Evolutionary conservation across 768 basidiomycete genomes (phyloP).

Genomic region (Tulasnella sp.): DNA sequence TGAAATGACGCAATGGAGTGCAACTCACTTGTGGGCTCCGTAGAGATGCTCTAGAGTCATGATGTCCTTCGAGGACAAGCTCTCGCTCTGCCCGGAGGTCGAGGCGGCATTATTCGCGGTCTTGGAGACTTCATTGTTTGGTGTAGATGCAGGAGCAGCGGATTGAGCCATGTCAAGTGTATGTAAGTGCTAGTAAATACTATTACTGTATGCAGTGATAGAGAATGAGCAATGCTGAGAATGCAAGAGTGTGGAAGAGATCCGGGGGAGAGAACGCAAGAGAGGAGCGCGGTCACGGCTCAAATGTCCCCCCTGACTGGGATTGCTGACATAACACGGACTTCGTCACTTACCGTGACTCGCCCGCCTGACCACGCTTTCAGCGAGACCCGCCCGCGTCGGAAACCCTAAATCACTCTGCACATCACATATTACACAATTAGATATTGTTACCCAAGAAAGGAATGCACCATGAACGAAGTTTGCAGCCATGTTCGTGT

Average conservation of each 20-base stretch:
- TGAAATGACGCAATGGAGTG: constrained; percentile 21
- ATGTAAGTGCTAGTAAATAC: background rate
- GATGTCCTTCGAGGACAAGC: constrained; percentile 46
- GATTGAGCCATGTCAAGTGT: background rate
- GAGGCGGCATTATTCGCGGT: background rate
- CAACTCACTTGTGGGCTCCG: constrained; percentile 83
- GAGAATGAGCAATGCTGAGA: background rate
- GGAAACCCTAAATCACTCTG: constrained; percentile 11
- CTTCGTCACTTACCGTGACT: background rate
- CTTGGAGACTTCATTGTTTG: background rate
- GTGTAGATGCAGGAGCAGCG: background rate
- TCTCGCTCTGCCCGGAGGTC: constrained; percentile 2
- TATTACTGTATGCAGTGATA: constrained; percentile 7
- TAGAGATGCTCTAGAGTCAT: constrained; percentile 78
- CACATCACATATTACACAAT: background rate
- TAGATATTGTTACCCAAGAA: background rate
- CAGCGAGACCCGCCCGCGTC: constrained; percentile 12
- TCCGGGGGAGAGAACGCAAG: background rate
- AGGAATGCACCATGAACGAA: background rate
- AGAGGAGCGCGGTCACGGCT: background rate
- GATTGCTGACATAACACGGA: background rate
- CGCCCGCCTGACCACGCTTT: constrained; percentile 12
- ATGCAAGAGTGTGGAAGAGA: background rate
- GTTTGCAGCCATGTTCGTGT: background rate
- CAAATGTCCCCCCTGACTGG: constrained; percentile 6